Conservation (phyloP, 2,329 filamentous ascomycete genomes). For the Ophiostoma angusticollis region DNA sequence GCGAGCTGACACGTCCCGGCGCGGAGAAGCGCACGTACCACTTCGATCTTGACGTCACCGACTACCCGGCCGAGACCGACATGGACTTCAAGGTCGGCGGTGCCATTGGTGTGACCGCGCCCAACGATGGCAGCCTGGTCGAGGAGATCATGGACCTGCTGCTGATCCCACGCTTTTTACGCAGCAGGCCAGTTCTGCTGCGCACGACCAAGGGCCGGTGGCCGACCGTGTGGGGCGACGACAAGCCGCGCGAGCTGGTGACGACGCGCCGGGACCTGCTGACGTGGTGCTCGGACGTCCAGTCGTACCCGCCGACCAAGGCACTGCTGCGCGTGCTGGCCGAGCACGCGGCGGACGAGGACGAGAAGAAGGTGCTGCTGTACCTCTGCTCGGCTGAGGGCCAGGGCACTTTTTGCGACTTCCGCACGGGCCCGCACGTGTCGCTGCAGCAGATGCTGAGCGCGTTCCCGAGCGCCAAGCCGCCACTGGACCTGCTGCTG, state of each 20-base stretch:
- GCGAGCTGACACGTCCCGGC: slow-evolving; percentile 75
- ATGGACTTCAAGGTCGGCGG: slow-evolving; percentile 95
- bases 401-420: slow-evolving; percentile 84
- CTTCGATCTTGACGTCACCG: slow-evolving; percentile 91
- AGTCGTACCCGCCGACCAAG: slow-evolving; percentile 87
- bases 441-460: slow-evolving; percentile 74
- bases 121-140: slow-evolving; percentile 65
- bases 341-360: slow-evolving; percentile 65
- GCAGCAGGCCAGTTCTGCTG: slow-evolving; percentile 71
- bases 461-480: slow-evolving; percentile 85
- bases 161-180: slow-evolving; percentile 65
- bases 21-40: slow-evolving; percentile 97
- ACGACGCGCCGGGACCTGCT: slow-evolving; percentile 86
- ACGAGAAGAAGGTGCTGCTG: slow-evolving; percentile 78
- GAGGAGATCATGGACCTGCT: slow-evolving; percentile 76
- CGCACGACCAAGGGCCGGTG: slow-evolving; percentile 73
- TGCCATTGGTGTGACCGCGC: slow-evolving; percentile 84
- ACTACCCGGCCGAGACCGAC: slow-evolving; percentile 70
- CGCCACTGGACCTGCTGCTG: slow-evolving; percentile 70
- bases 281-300: slow-evolving; percentile 89
- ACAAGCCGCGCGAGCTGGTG: slow-evolving; percentile 68
- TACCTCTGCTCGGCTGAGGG: slow-evolving; percentile 84
- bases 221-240: slow-evolving; percentile 97
- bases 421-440: slow-evolving; percentile 78
- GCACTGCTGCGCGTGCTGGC: slow-evolving; percentile 71